Conservation (phyloP, 352 stramenopile genomes). For the Peronospora farinosa region DNA sequence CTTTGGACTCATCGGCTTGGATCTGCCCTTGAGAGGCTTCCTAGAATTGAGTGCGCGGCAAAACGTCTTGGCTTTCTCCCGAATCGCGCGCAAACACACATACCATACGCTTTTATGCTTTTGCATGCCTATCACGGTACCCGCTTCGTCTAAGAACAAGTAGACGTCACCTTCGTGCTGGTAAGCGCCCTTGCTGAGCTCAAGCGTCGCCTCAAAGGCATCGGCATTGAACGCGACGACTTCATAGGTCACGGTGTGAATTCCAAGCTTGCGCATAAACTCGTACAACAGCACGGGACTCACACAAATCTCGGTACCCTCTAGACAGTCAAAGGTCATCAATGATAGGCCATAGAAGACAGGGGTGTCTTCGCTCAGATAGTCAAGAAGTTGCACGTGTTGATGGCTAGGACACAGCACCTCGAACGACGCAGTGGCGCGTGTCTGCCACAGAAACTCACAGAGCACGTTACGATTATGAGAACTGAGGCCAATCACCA, state of each 20-base stretch:
- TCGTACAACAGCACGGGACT: slow-evolving; percentile 70
- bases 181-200: slow-evolving; percentile 43
- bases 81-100: neutral
- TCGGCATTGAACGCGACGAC: slow-evolving; percentile 38
- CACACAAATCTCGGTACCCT: slow-evolving; percentile 60
- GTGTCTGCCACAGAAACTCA: slow-evolving; percentile 73
- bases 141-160: slow-evolving; percentile 55
- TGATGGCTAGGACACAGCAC: slow-evolving; percentile 65
- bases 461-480: slow-evolving; percentile 44
- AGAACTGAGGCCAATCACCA: slow-evolving; percentile 31
- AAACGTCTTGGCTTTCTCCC: too few species aligned
- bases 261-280: slow-evolving; percentile 41
- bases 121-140: slow-evolving; percentile 72
- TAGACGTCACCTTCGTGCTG: slow-evolving; percentile 71
- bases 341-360: slow-evolving; percentile 78
- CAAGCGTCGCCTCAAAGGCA: slow-evolving; percentile 29
- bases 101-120: slow-evolving; percentile 84
- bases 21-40: slow-evolving; percentile 10
- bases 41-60: too few species aligned
- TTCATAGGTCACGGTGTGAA: slow-evolving; percentile 58
- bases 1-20: slow-evolving; percentile 8
- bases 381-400: slow-evolving; percentile 71
- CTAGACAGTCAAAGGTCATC: slow-evolving; percentile 30
- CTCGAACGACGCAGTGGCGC: slow-evolving; percentile 71
- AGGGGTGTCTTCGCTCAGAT: slow-evolving; percentile 56